Evolutionary conservation across 257 asterid genomes (phyloP).

Genomic region (Fraxinus americana): DNA sequence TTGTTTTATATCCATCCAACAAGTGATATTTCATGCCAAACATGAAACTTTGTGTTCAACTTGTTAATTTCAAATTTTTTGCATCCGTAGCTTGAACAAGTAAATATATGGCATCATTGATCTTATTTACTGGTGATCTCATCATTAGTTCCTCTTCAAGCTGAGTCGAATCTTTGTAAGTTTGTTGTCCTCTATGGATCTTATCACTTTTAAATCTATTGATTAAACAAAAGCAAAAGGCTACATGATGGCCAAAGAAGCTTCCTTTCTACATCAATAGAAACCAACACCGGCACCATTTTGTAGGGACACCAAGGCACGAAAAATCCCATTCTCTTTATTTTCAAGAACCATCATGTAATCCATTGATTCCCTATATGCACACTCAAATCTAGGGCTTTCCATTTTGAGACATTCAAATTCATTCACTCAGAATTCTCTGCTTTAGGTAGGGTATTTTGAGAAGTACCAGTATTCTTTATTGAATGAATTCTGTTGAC

Average conservation of each 20-base stretch:
- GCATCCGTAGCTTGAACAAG: too few relatives aligned
- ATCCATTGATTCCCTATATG: slow-evolving; percentile 26
- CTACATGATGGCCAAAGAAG: slow-evolving; percentile 52
- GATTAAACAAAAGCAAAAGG: neutral
- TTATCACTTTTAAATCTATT: too few relatives aligned
- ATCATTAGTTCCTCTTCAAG: too few relatives aligned
- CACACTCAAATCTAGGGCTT: slow-evolving; percentile 12
- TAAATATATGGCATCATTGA: too few relatives aligned
- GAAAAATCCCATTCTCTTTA: neutral
- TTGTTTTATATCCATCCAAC: too few relatives aligned
- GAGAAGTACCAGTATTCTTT: slow-evolving; percentile 19
- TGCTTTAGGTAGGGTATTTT: neutral
- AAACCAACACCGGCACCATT: slow-evolving; percentile 44
- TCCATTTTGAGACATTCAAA: slow-evolving; percentile 17
- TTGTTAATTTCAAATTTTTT: too few relatives aligned
- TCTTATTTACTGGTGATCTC: too few relatives aligned
- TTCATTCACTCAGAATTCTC: slow-evolving; percentile 14
- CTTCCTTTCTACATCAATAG: slow-evolving; percentile 51
- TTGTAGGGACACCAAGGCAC: slow-evolving; percentile 22
- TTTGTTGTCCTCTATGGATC: too few relatives aligned
- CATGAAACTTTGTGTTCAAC: too few relatives aligned
- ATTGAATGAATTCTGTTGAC: too few relatives aligned
- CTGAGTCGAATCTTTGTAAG: too few relatives aligned
- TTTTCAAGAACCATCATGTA: slow-evolving; percentile 28
- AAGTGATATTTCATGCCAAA: too few relatives aligned